Conservation (phyloP, 2,329 filamentous ascomycete genomes). For the Hymenoscyphus infarciens region DNA sequence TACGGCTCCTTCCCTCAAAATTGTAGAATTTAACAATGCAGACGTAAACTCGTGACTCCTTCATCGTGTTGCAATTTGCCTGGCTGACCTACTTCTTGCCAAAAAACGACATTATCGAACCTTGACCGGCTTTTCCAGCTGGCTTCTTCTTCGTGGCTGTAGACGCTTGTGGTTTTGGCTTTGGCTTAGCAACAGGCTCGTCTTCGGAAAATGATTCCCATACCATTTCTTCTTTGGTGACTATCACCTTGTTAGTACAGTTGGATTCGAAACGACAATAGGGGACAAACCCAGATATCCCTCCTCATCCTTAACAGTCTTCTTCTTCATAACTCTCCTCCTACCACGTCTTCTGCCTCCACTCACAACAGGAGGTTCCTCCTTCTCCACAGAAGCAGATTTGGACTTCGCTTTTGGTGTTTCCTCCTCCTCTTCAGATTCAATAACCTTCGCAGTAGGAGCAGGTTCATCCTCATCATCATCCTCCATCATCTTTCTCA, state of each 20-base stretch:
- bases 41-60: neutral
- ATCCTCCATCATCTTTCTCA: slow-evolving; percentile 74
- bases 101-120: slow-evolving; percentile 92
- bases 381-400: slow-evolving; percentile 39
- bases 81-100: slow-evolving; percentile 57
- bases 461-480: slow-evolving; percentile 46
- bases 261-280: neutral
- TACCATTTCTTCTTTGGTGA: slow-evolving; percentile 76
- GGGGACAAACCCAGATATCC: slow-evolving; percentile 73
- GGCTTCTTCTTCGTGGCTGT: slow-evolving; percentile 48
- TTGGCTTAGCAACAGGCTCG: slow-evolving; percentile 60
- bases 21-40: neutral
- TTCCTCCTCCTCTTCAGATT: slow-evolving; percentile 47
- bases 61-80: neutral
- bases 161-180: slow-evolving; percentile 43
- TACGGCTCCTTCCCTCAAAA: neutral
- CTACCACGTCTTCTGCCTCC: slow-evolving; percentile 71
- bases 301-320: slow-evolving; percentile 80
- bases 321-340: slow-evolving; percentile 82
- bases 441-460: slow-evolving; percentile 44
- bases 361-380: slow-evolving; percentile 40
- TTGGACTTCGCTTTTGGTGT: slow-evolving; percentile 27
- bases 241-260: slow-evolving; percentile 42
- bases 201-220: slow-evolving; percentile 97
- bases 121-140: slow-evolving; percentile 59